A percentile compares a stretch with the other conserved stretches of the same genome.
phyloP scores from a whole-genome alignment of 1,139 yeast genomes.

The Candida albicans region DNA sequence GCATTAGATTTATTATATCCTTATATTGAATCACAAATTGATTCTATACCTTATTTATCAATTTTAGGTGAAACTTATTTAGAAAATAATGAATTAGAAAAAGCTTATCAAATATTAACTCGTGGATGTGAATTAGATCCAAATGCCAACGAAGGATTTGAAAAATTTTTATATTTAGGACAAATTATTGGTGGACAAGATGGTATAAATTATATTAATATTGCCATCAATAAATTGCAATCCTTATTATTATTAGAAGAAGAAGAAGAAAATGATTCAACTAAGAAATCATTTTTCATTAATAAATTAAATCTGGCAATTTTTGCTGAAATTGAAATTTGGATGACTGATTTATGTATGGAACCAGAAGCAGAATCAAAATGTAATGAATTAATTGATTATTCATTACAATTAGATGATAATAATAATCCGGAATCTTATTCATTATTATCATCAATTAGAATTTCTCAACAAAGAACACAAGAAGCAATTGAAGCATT shows the following conservation, averaged over 20 bases:
- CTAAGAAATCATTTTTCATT: conserved; percentile 38
- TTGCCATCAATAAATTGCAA: conserved; percentile 58
- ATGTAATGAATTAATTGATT: conserved; percentile 72
- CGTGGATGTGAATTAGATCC: conserved; percentile 72
- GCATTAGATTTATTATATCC: conserved; percentile 40
- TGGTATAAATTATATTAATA: conserved; percentile 66
- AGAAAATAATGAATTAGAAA: conserved; percentile 76
- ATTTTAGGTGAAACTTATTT: conserved; percentile 72
- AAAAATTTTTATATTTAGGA: conserved; percentile 86
- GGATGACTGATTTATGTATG: conserved; percentile 99
- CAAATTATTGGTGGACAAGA: conserved; percentile 84
- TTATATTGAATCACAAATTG: conserved; percentile 25
- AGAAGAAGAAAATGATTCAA: conserved; percentile 26
- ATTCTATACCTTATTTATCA: conserved; percentile 35
- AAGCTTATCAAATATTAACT: conserved; percentile 67
- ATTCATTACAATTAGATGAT: conserved; percentile 69
- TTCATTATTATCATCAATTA: conserved; percentile 79
- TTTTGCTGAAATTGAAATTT: conserved; percentile 86
- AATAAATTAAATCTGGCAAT: conserved; percentile 70
- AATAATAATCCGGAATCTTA: conserved; percentile 71
- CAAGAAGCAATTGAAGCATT: conserved; percentile 76
- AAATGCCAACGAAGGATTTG: conserved; percentile 60
- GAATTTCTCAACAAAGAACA: conserved; percentile 81
- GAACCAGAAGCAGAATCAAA: conserved; percentile 80
- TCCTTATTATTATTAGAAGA: conserved; percentile 34